Conservation (phyloP, 2,329 filamentous ascomycete genomes). For the Berkeleyomyces basicola region DNA sequence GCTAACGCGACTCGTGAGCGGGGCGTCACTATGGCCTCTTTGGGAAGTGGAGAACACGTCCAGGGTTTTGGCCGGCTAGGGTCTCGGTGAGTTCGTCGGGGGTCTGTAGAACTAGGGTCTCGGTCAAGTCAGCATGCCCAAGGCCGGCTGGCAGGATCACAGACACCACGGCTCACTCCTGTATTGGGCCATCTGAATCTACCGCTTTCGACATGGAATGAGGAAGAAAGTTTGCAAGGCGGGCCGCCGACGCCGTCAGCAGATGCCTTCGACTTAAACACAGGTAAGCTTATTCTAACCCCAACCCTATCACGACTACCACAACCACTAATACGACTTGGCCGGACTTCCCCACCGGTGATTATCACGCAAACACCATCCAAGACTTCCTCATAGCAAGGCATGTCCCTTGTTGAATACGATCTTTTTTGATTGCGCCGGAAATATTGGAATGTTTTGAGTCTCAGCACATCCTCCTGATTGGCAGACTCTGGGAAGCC, state of each 20-base stretch:
- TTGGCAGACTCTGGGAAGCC: background rate
- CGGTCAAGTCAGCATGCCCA: background rate
- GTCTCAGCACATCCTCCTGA: background rate
- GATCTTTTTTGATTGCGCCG: background rate
- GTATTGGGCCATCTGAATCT: no score
- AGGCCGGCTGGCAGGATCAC: no score
- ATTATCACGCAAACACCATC: background rate
- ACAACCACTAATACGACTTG: background rate
- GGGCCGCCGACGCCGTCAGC: no score
- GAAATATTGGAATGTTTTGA: background rate
- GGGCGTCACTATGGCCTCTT: conserved; percentile 7
- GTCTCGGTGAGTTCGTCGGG: background rate
- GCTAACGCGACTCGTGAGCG: background rate
- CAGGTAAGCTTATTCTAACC: background rate
- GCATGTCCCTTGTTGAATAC: background rate
- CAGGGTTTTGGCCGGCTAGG: background rate
- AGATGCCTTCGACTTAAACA: no score
- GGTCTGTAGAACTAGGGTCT: background rate
- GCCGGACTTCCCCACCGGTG: background rate
- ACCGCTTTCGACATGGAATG: no score
- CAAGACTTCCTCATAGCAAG: background rate
- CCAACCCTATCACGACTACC: background rate
- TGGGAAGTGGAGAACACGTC: background rate
- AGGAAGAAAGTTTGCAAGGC: no score
- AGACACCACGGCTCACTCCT: no score